phyloP scores from a whole-genome alignment of 1,284 basidiomycete genomes.

The Xerocomus minutiporus region DNA sequence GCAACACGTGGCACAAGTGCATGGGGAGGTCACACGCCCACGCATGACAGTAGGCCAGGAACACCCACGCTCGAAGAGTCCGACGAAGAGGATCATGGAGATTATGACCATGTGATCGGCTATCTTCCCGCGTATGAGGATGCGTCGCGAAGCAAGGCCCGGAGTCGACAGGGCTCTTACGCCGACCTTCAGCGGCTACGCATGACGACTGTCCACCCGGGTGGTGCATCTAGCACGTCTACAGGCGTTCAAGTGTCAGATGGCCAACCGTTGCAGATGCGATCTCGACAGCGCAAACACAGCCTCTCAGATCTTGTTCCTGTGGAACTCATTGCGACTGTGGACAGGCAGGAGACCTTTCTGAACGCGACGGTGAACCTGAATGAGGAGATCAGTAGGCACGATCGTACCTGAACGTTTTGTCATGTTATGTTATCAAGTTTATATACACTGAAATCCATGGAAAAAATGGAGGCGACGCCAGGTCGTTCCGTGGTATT shows the following conservation, averaged over 20 bases:
- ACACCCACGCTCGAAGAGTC: constrained; percentile 70
- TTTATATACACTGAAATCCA: constrained; percentile 32
- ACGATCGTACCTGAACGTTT: constrained; percentile 26
- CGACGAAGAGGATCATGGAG: constrained; percentile 74
- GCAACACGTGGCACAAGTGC: constrained; percentile 67
- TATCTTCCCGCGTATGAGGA: constrained; percentile 53
- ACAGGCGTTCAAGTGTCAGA: constrained; percentile 28
- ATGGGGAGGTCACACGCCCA: constrained; percentile 59
- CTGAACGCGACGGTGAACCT: constrained; percentile 55
- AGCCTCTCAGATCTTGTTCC: constrained; percentile 62
- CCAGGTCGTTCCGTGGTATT: constrained; percentile 19
- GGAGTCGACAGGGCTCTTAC: constrained; percentile 70
- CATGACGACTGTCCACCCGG: constrained; percentile 31
- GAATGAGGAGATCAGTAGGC: constrained; percentile 56
- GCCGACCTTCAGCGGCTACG: constrained; percentile 73
- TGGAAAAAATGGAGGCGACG: constrained; percentile 14
- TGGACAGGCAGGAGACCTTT: constrained; percentile 52
- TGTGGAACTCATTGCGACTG: constrained; percentile 56
- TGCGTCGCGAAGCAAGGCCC: constrained; percentile 40
- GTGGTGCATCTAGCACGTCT: constrained; percentile 11
- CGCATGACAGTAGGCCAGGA: constrained; percentile 59
- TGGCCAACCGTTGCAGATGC: constrained; percentile 42
- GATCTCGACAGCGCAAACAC: constrained; percentile 51
- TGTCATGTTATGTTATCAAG: constrained; percentile 17
- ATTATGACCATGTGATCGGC: constrained; percentile 74